These are phyloP conservation scores for Coemansia sp. DNA, from an alignment of 192 early-diverging fungal genomes.

Conservation along the genomic window DNA sequence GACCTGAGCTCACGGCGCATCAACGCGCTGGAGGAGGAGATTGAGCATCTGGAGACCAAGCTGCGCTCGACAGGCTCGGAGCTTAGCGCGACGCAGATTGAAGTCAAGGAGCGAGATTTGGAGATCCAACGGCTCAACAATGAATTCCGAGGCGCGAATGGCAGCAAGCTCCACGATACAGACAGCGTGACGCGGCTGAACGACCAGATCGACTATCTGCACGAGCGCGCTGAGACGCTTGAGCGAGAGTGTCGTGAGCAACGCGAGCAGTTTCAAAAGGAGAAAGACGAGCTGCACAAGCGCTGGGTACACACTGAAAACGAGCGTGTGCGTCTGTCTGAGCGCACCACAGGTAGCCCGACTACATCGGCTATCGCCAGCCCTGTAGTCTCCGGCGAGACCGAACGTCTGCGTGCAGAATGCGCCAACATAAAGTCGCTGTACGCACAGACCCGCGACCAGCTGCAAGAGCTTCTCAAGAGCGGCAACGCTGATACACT, in stretches of 20 bases:
- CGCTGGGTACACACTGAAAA: conserved; percentile 49
- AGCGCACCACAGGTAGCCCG: background rate
- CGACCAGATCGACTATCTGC: conserved; percentile 51
- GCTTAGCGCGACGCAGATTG: conserved; percentile 31
- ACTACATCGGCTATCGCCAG: background rate
- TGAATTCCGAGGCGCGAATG: conserved; percentile 15
- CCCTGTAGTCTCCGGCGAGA: background rate
- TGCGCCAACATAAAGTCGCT: conserved; percentile 49
- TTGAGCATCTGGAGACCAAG: conserved; percentile 32
- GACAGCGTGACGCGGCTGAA: conserved; percentile 22
- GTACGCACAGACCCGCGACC: conserved; percentile 52
- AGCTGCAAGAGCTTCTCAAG: conserved; percentile 43
- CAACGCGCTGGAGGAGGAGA: conserved; percentile 41
- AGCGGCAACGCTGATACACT: conserved; percentile 23
- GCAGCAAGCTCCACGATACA: background rate
- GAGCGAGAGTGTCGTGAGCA: conserved; percentile 31
- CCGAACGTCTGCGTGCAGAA: conserved; percentile 34
- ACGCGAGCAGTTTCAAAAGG: conserved; percentile 33
- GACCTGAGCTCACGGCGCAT: conserved; percentile 46
- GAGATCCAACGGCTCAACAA: conserved; percentile 41
- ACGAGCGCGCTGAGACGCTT: conserved; percentile 40
- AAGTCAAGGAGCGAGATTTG: conserved; percentile 44
- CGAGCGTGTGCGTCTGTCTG: conserved; percentile 30
- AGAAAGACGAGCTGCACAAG: conserved; percentile 38
- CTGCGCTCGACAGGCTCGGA: conserved; percentile 10